These are phyloP conservation scores for Elsinoe perseae DNA, from an alignment of 2,329 filamentous ascomycete species.

Conservation along the genomic window DNA sequence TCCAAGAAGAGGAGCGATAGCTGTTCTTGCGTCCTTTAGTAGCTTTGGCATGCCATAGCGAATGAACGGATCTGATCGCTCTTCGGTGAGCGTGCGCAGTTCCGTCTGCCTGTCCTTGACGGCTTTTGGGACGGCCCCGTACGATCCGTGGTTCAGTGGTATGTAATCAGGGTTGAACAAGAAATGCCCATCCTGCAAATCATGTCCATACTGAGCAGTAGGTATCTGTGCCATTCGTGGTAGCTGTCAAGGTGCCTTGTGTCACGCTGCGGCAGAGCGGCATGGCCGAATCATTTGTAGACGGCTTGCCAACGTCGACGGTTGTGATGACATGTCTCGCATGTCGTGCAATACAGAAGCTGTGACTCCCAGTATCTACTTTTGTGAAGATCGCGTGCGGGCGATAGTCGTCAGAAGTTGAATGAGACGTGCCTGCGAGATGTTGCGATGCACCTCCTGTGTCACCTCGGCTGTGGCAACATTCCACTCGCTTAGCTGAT, in stretches of 20 bases:
- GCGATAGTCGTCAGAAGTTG: too few species aligned
- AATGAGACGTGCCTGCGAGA: too few species aligned
- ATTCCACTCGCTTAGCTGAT: too few species aligned
- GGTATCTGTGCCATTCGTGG: neutral
- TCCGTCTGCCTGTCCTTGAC: constrained; percentile 53
- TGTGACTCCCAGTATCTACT: too few species aligned
- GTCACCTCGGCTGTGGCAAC: too few species aligned
- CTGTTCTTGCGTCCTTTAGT: constrained; percentile 57
- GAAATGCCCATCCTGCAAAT: neutral
- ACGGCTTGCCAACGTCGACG: too few species aligned
- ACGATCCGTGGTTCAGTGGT: constrained; percentile 52
- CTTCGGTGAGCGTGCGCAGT: constrained; percentile 62
- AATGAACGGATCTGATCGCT: constrained; percentile 66
- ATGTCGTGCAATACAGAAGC: too few species aligned
- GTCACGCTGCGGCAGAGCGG: neutral
- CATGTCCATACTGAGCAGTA: neutral
- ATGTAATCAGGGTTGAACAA: neutral
- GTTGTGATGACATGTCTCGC: neutral
- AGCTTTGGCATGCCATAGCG: constrained; percentile 56
- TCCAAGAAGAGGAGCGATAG: constrained; percentile 59
- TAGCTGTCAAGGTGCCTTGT: too few species aligned
- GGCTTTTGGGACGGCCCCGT: constrained; percentile 61
- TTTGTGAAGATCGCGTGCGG: too few species aligned
- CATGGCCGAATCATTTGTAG: too few species aligned
- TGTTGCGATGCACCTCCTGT: too few species aligned